phyloP scores from a whole-genome alignment of 345 rosid genomes.

The Populus tremula region DNA sequence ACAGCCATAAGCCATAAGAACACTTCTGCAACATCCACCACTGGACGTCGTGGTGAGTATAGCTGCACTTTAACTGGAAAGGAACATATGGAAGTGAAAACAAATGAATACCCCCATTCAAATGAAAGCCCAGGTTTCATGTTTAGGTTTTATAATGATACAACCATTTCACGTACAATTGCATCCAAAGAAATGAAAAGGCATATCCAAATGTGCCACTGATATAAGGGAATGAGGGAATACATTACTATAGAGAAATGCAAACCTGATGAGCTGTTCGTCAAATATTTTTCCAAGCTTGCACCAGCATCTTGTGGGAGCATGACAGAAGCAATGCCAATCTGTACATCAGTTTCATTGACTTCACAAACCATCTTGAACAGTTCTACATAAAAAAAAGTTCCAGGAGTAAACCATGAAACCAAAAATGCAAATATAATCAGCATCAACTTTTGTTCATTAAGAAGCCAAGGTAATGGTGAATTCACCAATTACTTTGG shows the following conservation, averaged over 20 bases:
- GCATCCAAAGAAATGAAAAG: conserved; percentile 13
- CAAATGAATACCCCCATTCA: conserved; percentile 14
- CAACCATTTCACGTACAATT: not conserved
- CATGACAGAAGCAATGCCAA: conserved; percentile 82
- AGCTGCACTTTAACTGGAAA: conserved; percentile 74
- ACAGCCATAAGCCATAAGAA: conserved; percentile 99
- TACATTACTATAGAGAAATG: conserved; percentile 4
- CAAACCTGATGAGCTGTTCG: conserved; percentile 41
- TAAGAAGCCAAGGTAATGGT: not conserved
- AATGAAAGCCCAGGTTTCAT: conserved; percentile 4
- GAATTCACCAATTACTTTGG: not conserved
- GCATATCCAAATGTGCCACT: not conserved
- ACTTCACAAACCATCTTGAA: conserved; percentile 94
- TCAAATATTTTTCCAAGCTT: conserved; percentile 41
- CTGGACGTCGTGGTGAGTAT: conserved; percentile 86
- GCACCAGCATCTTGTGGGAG: conserved; percentile 93
- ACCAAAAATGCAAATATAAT: not conserved
- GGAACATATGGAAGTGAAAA: conserved; percentile 1
- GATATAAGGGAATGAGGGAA: conserved; percentile 1
- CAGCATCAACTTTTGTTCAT: not conserved
- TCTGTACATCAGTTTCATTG: conserved; percentile 61
- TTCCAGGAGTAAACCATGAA: conserved; percentile 13
- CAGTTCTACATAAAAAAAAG: conserved; percentile 53
- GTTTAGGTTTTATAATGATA: not conserved
- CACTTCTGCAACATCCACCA: conserved; percentile 94